These are phyloP conservation scores for Solidago caesia DNA, from an alignment of 129 eudicot genomes.

Conservation along the genomic window DNA sequence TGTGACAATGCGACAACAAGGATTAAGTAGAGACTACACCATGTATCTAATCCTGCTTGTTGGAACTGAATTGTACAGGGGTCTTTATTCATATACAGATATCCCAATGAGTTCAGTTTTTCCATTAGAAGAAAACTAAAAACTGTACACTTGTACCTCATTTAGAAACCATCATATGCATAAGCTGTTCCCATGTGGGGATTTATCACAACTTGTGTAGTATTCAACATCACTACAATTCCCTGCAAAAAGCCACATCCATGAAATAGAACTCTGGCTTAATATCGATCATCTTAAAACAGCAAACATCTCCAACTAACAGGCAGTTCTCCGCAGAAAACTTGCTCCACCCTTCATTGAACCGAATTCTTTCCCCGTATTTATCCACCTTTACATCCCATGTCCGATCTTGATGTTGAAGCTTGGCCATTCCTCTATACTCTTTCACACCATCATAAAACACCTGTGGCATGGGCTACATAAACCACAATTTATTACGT, in stretches of 20 bases:
- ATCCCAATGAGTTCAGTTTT: background rate
- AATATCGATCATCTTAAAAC: slow-evolving; percentile 32
- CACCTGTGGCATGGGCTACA: slow-evolving; percentile 22
- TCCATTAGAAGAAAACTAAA: background rate
- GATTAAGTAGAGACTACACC: background rate
- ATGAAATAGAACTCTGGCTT: slow-evolving; percentile 24
- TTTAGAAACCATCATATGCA: background rate
- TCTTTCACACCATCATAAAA: slow-evolving; percentile 11
- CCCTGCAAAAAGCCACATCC: slow-evolving; percentile 28
- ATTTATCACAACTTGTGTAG: background rate
- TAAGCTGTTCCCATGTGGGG: background rate
- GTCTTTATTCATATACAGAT: background rate
- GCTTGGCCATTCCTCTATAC: slow-evolving; percentile 23
- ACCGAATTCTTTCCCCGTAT: background rate
- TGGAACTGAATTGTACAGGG: background rate
- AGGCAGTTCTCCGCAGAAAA: slow-evolving; percentile 31
- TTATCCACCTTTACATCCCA: slow-evolving; percentile 30
- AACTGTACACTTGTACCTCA: background rate
- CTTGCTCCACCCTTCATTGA: slow-evolving; percentile 26
- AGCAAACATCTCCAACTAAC: slow-evolving; percentile 36
- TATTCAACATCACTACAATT: slow-evolving; percentile 6
- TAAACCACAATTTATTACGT: background rate
- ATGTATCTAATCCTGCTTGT: background rate
- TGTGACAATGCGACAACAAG: background rate
- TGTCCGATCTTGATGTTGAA: slow-evolving; percentile 21